These are phyloP conservation scores for Gorgonomyces haynaldii DNA, from an alignment of 192 early-diverging fungal species.

Conservation along the genomic window DNA sequence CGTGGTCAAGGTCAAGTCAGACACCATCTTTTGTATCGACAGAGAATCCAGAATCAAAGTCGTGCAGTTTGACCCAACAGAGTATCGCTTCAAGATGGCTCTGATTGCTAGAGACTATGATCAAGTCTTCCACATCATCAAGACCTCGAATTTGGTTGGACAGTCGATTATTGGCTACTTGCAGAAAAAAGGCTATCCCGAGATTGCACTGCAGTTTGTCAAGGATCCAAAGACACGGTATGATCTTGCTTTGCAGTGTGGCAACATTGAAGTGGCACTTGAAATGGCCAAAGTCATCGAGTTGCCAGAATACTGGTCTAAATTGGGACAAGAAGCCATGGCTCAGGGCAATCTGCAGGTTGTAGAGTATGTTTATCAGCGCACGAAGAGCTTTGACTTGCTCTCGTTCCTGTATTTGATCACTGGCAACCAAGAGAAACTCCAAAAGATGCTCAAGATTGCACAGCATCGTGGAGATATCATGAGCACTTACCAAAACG, in stretches of 20 bases:
- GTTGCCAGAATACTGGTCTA: conserved; percentile 79
- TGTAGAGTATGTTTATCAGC: conserved; percentile 84
- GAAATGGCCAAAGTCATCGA: conserved; percentile 90
- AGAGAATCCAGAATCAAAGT: conserved; percentile 80
- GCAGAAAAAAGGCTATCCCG: conserved; percentile 98
- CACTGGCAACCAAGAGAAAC: conserved; percentile 84
- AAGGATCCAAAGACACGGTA: conserved; percentile 92
- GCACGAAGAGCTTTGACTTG: conserved; percentile 79
- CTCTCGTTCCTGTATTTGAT: conserved; percentile 93
- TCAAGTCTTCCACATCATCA: conserved; percentile 92
- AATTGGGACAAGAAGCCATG: conserved; percentile 78
- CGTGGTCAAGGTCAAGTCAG: conserved; percentile 73
- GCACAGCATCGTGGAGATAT: conserved; percentile 70
- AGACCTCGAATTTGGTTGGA: conserved; percentile 89
- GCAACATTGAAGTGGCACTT: conserved; percentile 88
- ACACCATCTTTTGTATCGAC: conserved; percentile 76
- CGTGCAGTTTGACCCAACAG: conserved; percentile 92
- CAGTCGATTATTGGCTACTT: conserved; percentile 98
- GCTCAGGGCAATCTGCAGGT: conserved; percentile 82
- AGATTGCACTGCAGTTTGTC: conserved; percentile 98
- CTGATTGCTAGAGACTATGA: conserved; percentile 86
- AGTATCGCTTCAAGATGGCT: conserved; percentile 96
- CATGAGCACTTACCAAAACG: conserved; percentile 88
- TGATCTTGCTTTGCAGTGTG: conserved; percentile 92
- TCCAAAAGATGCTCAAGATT: conserved; percentile 91